Evolutionary conservation across 1,139 yeast species (phyloP).

Genomic region (Zygosaccharomyces pseudobailii): DNA sequence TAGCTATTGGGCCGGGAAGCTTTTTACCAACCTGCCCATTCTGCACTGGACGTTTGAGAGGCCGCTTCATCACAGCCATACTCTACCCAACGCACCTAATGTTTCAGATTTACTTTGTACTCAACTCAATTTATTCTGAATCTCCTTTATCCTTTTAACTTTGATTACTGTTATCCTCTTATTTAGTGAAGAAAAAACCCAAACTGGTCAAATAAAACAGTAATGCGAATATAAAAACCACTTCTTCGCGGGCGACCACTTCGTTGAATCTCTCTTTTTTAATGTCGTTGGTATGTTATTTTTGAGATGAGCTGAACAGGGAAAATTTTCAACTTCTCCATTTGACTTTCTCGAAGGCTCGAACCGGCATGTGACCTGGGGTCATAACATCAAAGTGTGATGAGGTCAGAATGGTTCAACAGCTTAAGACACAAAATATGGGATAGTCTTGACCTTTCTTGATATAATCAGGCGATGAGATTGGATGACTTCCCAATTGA

Average conservation of each 20-base stretch:
- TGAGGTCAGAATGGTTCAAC: neutral
- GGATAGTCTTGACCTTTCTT: no score
- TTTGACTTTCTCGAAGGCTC: slow-evolving; percentile 2
- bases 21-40: slow-evolving; percentile 20
- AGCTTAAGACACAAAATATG: neutral
- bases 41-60: slow-evolving; percentile 19
- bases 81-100: neutral
- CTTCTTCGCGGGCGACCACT: neutral
- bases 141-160: neutral
- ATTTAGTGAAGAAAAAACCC: neutral
- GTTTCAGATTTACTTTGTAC: neutral
- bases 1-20: slow-evolving; percentile 14
- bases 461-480: neutral
- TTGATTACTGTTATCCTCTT: neutral
- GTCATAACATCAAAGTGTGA: neutral
- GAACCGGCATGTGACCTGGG: neutral
- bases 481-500: slow-evolving; percentile 8
- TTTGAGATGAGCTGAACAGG: slow-evolving; percentile 15
- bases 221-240: neutral
- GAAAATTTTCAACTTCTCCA: slow-evolving; percentile 11
- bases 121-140: neutral
- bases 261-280: neutral
- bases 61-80: slow-evolving; percentile 26
- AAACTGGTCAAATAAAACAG: neutral
- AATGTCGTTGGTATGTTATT: neutral